Evolutionary conservation across 306 rosid species (phyloP), one percentile per base, ranked within the genome.

Genomic region (Sphenostylis stenocarpa): DNA sequence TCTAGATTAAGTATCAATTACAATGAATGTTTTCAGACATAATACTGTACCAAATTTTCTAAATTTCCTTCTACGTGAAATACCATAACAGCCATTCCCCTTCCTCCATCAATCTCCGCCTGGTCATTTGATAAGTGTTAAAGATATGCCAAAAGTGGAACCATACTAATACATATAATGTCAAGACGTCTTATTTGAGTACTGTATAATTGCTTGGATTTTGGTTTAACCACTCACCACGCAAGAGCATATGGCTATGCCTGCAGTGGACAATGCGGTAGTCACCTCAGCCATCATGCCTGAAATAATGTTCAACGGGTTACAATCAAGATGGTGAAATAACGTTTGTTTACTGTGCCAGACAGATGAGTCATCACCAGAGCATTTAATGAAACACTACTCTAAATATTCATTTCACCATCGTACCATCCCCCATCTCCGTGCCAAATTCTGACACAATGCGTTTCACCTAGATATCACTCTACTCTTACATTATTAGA

Each of bases 241-340:
- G 81, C 99, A 96, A 78, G 99, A 92, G 87, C 91, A 88, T 82
- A 96, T 84, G 67, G 88, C 38, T 67, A 96, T 78, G 85, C 92
- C 97, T 63, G 94, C 90, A 61, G 90, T 82, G 72, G 98, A 89
- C 90, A 96, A 73, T 70, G 87, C 90, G 28, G 94, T 86, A 39
- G 98, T 92, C 49, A 92, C 96, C 87, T 96, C 96, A 51, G 88
- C 97, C 90, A 96, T 87, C 88, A 96, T 91, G 84, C 99, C 99
- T 96, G 90, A 81, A 82, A 90, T 62, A 26, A 76, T 56, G 51
- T 72, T 70, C 62, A 48, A 51, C 49, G 38, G 48, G 77, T 80
- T 63, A 77, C 58, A 70, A 79, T 33, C 76, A 69, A 75, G 51
- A 70, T 13, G 29, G 53, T 49, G 26, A 75, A 64, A 63, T 67